A percentile compares a stretch with the other conserved stretches of the same genome.
Conservation (phyloP, 257 asterid species). For the Fraxinus pennsylvanica region DNA sequence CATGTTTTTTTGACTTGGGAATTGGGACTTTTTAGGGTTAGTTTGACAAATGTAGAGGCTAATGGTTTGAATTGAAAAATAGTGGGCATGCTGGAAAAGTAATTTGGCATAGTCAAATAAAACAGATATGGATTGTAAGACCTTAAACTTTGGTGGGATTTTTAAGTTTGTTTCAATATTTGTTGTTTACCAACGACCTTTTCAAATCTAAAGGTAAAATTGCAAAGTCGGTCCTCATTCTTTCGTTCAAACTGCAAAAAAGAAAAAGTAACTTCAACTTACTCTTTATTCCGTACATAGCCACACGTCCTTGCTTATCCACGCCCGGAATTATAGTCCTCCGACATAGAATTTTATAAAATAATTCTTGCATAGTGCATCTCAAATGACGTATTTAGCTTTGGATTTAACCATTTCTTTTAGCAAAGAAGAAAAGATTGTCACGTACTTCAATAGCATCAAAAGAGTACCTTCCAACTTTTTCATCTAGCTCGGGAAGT, state of each 20-base stretch:
- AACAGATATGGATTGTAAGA: background rate
- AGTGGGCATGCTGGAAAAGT: background rate
- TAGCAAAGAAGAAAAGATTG: too few relatives aligned
- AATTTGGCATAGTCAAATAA: background rate
- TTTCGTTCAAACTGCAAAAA: background rate
- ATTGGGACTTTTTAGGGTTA: background rate
- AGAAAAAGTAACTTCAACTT: background rate
- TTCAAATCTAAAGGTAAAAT: background rate
- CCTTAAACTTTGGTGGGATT: background rate
- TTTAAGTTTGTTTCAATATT: background rate
- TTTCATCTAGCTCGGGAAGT: too few relatives aligned
- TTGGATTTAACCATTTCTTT: too few relatives aligned
- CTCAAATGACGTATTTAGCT: too few relatives aligned
- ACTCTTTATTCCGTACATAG: background rate
- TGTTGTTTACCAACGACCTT: background rate
- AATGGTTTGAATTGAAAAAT: conserved; percentile 1
- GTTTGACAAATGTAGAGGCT: background rate
- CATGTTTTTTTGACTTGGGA: background rate
- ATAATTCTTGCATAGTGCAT: background rate
- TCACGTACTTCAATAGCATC: too few relatives aligned
- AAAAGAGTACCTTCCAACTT: too few relatives aligned
- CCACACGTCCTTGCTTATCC: too few relatives aligned
- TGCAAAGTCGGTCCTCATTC: background rate
- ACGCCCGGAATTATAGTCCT: too few relatives aligned
- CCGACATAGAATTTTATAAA: background rate